Base-by-base conservation (phyloP, 129 eudicot genomes). In the Sambucus nigra region DNA sequence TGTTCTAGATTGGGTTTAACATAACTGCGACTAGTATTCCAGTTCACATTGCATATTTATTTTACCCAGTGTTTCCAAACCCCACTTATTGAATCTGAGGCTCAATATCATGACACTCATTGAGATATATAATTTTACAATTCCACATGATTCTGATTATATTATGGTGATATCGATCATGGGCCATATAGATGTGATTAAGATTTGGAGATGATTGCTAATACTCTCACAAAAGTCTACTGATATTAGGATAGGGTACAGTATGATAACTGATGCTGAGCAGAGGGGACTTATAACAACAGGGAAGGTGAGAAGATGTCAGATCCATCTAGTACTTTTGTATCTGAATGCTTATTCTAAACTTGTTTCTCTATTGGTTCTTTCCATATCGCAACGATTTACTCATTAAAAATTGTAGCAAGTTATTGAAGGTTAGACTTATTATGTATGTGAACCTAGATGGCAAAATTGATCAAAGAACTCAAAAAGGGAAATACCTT, bases 231-330 rank as follows among this genome's bases (percentile, higher is more conserved):
- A 11, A 28, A 51, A 29, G 40, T 66, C 54, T 46, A 77, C 31
- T 69, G 55, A 10, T 67, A 74, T 65, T 94, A 89, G 99, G 77
- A 92, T 92, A 39, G 99, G 99, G 9, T 74, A 68, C 73, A 86
- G 95, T 72, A 91, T 91, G 99, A 80, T 91, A 20, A 14, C 68
- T 68, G 99, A 91, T 67, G 99, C 96, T 24, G 99, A 92, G 75
- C 66, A 92, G 64, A 75, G 62, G 59, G 99, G 99, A 25, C 77
- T 80, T 42, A 86, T 92, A 29, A 86, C 94, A 42, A 87, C 96
- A 4, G 99, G 99, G 47, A 86, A 89, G 95, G 97, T 88, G 78
- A 58, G 20, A 23, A 47, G 32, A 47, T 51, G 20, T 5, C 14
- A 1, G 24, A 25, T 35, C 23, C 18, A 18, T 19, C 13, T 19